These are phyloP conservation scores for Euclidium syriacum DNA, from an alignment of 345 rosid genomes.

Conservation along the genomic window DNA sequence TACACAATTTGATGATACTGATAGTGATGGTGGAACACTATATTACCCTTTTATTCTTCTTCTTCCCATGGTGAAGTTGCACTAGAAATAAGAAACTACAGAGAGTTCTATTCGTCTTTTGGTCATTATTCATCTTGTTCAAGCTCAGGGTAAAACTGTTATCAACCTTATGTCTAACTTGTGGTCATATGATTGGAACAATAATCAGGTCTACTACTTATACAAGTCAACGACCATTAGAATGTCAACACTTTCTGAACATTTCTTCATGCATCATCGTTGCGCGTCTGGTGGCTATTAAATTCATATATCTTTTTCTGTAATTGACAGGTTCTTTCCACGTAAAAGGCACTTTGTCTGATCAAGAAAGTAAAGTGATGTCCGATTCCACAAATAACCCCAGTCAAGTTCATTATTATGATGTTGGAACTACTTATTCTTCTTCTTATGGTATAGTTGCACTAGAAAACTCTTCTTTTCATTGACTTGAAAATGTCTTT, in stretches of 20 bases:
- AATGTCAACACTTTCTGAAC: constrained; percentile 11
- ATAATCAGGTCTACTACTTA: not conserved
- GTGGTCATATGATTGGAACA: not conserved
- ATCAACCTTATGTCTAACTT: not conserved
- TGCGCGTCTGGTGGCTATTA: not conserved
- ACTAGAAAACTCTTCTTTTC: not conserved
- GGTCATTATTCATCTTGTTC: not conserved
- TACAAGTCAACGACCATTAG: not conserved
- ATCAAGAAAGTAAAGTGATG: not conserved
- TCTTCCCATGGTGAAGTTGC: not conserved
- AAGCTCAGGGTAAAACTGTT: not conserved
- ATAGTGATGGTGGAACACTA: not conserved
- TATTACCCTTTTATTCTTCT: not conserved
- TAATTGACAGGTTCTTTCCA: not conserved
- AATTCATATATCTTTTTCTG: not conserved
- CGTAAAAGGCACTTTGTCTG: not conserved
- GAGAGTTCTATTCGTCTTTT: not conserved
- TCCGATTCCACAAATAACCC: not conserved
- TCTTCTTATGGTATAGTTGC: not conserved
- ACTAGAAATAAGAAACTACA: not conserved
- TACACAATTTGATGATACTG: not conserved
- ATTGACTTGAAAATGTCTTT: not conserved
- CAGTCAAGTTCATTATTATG: not conserved
- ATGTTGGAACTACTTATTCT: not conserved
- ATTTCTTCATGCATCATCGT: constrained; percentile 12